phyloP scores from a whole-genome alignment of 1,284 basidiomycete genomes.

The Ustilago lituana region DNA sequence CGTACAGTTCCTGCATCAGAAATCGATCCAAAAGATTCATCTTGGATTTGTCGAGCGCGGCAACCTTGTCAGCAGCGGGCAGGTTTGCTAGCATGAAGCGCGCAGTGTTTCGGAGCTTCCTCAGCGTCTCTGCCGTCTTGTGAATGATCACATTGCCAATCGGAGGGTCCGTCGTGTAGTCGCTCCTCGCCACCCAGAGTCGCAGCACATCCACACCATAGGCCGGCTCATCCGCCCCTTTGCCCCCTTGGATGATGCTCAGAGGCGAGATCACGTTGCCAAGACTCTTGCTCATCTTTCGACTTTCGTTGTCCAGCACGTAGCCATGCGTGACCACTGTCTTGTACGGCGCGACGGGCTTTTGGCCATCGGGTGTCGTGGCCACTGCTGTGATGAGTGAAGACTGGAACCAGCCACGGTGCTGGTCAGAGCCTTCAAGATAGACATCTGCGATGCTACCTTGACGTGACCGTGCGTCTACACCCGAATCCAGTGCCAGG shows the following conservation, averaged over 20 bases:
- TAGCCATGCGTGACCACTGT: constrained; percentile 94
- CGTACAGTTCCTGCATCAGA: constrained; percentile 83
- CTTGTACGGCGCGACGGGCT: constrained; percentile 75
- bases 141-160: constrained; percentile 82
- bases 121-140: constrained; percentile 80
- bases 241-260: constrained; percentile 79
- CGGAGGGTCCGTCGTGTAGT: constrained; percentile 87
- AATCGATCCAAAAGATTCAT: constrained; percentile 71
- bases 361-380: constrained; percentile 49
- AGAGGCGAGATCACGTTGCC: constrained; percentile 91
- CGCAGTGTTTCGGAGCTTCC: constrained; percentile 87
- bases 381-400: constrained; percentile 86
- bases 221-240: constrained; percentile 74
- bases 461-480: not conserved
- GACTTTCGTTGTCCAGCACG: constrained; percentile 87
- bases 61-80: constrained; percentile 15
- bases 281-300: constrained; percentile 98
- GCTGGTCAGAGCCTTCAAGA: constrained; percentile 95
- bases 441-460: constrained; percentile 80
- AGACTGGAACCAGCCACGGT: constrained; percentile 99
- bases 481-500: constrained; percentile 22
- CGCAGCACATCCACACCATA: constrained; percentile 89
- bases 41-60: constrained; percentile 16
- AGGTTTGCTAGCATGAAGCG: constrained; percentile 88
- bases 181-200: constrained; percentile 90